These are phyloP conservation scores for Seminavis robusta DNA, from an alignment of 108 stramenopile species.

Conservation along the genomic window DNA sequence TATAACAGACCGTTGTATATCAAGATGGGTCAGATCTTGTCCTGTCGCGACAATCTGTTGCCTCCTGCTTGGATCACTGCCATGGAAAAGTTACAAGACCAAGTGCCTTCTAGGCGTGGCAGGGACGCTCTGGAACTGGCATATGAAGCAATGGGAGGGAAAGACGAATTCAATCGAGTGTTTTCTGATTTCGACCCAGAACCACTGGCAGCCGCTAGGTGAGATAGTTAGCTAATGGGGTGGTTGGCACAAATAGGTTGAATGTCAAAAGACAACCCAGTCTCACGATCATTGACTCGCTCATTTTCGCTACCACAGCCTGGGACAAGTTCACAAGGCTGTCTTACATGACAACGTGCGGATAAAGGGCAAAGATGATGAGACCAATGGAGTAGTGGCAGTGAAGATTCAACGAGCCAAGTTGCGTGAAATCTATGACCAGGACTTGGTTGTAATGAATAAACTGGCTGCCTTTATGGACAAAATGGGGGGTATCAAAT, in stretches of 20 bases:
- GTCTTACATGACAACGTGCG: slow-evolving; percentile 55
- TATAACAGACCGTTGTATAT: slow-evolving; percentile 79
- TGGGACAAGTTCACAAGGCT: slow-evolving; percentile 93
- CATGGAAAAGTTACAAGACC: slow-evolving; percentile 90
- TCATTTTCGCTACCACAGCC: too few species aligned
- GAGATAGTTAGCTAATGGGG: too few species aligned
- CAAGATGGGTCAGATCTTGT: slow-evolving; percentile 92
- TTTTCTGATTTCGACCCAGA: slow-evolving; percentile 80
- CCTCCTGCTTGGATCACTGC: slow-evolving; percentile 84
- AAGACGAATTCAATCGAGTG: slow-evolving; percentile 36
- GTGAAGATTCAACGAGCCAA: slow-evolving; percentile 88
- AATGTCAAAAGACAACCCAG: too few species aligned
- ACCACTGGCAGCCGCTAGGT: slow-evolving; percentile 89
- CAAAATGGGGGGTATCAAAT: slow-evolving; percentile 35
- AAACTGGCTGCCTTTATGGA: slow-evolving; percentile 72
- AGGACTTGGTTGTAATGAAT: slow-evolving; percentile 85
- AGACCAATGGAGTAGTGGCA: slow-evolving; percentile 63
- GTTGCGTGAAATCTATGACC: slow-evolving; percentile 83
- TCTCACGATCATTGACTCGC: too few species aligned
- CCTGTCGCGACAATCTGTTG: slow-evolving; percentile 82
- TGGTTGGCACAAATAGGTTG: too few species aligned
- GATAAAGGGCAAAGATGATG: too few species aligned
- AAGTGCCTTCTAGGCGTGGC: slow-evolving; percentile 81
- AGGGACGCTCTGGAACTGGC: slow-evolving; percentile 77
- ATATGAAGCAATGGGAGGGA: slow-evolving; percentile 61